These are phyloP conservation scores for Alternaria sp. DNA, from an alignment of 2,329 filamentous ascomycete species.

Conservation along the genomic window DNA sequence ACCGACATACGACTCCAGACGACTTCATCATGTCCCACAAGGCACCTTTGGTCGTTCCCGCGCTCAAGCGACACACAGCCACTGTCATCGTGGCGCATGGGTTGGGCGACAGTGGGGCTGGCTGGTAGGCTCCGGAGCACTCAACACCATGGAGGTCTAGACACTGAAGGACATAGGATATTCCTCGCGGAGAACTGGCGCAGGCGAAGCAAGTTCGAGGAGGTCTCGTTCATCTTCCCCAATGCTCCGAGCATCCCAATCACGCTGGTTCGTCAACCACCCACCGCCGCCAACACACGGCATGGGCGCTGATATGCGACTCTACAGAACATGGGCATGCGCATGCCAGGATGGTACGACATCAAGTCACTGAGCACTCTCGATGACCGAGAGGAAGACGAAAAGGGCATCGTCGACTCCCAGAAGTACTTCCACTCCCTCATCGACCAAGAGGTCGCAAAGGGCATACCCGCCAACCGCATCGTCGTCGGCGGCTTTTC, in stretches of 20 bases:
- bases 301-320: conserved; percentile 7
- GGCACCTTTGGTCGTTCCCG: conserved; percentile 74
- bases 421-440: conserved; percentile 79
- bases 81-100: conserved; percentile 96
- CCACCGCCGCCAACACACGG: not conserved
- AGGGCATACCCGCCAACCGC: conserved; percentile 80
- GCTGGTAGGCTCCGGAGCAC: conserved; percentile 65
- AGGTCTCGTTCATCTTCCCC: conserved; percentile 94
- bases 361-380: conserved; percentile 63
- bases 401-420: conserved; percentile 75
- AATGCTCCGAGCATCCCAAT: conserved; percentile 89
- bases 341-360: conserved; percentile 90
- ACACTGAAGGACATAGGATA: conserved; percentile 59
- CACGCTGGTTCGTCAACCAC: conserved; percentile 68
- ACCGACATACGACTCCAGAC: conserved; percentile 4
- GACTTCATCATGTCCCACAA: conserved; percentile 43
- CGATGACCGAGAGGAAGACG: conserved; percentile 65
- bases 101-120: conserved; percentile 79
- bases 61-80: conserved; percentile 83
- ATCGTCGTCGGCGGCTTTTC: conserved; percentile 88
- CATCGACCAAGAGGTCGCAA: conserved; percentile 80
- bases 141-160: not conserved
- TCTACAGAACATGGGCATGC: conserved; percentile 73
- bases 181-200: conserved; percentile 88
- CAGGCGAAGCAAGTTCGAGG: conserved; percentile 77